Base-by-base conservation (phyloP, 768 basidiomycete species). In the Lentinus tigrinus region DNA sequence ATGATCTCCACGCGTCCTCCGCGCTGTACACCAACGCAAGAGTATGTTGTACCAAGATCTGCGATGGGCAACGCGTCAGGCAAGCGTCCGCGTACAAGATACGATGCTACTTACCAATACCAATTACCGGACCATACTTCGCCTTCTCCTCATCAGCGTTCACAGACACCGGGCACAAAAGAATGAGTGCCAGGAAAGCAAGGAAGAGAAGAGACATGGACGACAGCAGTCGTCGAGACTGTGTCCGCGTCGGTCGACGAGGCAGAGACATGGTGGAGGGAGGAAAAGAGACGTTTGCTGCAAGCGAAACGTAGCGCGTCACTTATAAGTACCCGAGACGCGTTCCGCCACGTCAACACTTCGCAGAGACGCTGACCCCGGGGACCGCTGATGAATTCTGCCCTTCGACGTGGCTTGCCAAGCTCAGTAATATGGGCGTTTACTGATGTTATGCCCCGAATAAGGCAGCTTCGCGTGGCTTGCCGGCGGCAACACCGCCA, bases 11-110 rank as follows among this genome's bases (percentile, higher is more conserved):
- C 82, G 63, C 82, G 81, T 70, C 84, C 73, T 2, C 71, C 72
- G 7, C 69, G 70, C 60, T 73, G 73, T 47, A 74, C 73, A 65
- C 73, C 71, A 52, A 98, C 95, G 79, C 95, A 97, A 63, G 95
- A 97, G 78, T 97, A 94, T 66, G 91, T 93, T 63, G 94, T 97
- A 77, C 94, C 94, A 77, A 96, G 78, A 80, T 96, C 93, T 90
- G 69, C 51, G 16, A 16, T 44, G n/a, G n/a, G n/a, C n/a, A n/a
- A n/a, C n/a, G 2, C 23, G 50, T 74, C 43, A 61, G 58, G 51
- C 24, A 38, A 64, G 61, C 21, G 14, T 28, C 21, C 27, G 26
- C 21, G 16, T 17, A 17, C 16, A 19, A 17, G 2, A 76, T 1
- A 24, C 51, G 37, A 14, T 39, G 36, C 28, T 1, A 69, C 86